These are phyloP conservation scores for Ophiostoma sp. DNA, from an alignment of 2,329 filamentous ascomycete genomes.

Conservation along the genomic window DNA sequence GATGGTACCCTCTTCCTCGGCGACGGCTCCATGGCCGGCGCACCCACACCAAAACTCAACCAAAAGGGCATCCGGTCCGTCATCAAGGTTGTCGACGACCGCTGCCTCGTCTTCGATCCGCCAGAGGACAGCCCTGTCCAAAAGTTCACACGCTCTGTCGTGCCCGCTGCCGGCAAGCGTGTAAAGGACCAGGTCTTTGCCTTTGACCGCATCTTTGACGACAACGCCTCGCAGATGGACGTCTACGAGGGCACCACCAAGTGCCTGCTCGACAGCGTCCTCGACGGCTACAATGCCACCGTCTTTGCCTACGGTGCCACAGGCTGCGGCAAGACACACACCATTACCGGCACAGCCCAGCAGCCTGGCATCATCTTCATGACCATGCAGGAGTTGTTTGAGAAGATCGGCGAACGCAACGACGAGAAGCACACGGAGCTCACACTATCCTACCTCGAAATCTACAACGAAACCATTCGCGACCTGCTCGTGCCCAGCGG, in stretches of 20 bases:
- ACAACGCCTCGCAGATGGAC: conserved; percentile 84
- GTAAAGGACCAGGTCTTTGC: conserved; percentile 97
- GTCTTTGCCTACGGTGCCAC: conserved; percentile 98
- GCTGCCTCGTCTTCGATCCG: conserved; percentile 92
- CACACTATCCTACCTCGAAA: conserved; percentile 91
- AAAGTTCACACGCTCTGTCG: conserved; percentile 74
- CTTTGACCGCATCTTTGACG: conserved; percentile 95
- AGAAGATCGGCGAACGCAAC: conserved; percentile 82
- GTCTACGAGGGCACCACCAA: conserved; percentile 93
- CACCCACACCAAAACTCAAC: conserved; percentile 75
- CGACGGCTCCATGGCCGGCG: conserved; percentile 87
- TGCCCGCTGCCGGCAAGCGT: conserved; percentile 74
- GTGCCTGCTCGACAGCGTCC: conserved; percentile 82
- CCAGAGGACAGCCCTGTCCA: conserved; percentile 92
- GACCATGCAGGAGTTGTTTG: conserved; percentile 98
- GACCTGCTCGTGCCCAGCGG: conserved; percentile 84
- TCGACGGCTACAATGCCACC: conserved; percentile 97
- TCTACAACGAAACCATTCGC: conserved; percentile 98
- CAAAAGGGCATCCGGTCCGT: conserved; percentile 84
- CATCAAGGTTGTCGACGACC: conserved; percentile 93
- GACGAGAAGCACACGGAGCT: conserved; percentile 86
- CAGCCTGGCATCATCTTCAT: conserved; percentile 97
- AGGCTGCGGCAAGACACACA: conserved; percentile 97
- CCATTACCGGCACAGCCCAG: conserved; percentile 85
- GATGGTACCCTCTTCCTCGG: conserved; percentile 91